Evolutionary conservation across 352 stramenopile genomes (phyloP), one percentile per base, ranked within the genome.

Genomic region (Globisporangium recalcitrans): DNA sequence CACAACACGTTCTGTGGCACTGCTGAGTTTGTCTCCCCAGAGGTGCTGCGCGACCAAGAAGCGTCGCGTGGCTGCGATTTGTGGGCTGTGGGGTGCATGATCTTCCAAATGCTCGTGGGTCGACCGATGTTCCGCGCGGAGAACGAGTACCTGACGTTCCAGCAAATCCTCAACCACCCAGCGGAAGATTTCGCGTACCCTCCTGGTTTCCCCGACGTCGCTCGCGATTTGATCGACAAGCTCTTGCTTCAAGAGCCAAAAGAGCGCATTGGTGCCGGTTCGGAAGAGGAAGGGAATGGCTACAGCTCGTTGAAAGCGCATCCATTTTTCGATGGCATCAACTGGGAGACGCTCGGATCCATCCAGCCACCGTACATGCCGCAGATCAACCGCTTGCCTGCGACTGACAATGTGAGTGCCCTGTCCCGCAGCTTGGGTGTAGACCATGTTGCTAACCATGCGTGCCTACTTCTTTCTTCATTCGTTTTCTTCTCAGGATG

Each of bases 61-160:
- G 87, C 87, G 6, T 93, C 84, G 13, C 75, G 81, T 4, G 85
- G 79, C 0, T 96, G 90, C 36, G 91, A 98, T 60, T 55, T 97
- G 52, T 98, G 91, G 91, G 91, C 91, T 0, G 64, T 97, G 47
- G 91, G 89, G 0, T 97, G 89, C 70, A 96, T 97, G 73, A 63
- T 97, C 10, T 98, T 88, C 65, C 90, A 98, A 69, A 83, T 97
- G 73, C 71, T 95, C 5, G 82, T 92, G 0, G 90, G 90, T 2
- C 63, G 74, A 42, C 82, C 87, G 22, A 88, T 93, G 47, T 97
- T 97, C 69, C 78, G 85, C 4, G 91, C 82, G 1, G 87, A 94
- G 59, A 96, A 93, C 55, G 91, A 97, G 52, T 97, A 96, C 47
- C 72, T 96, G 11, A 97, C 89, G 38, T 97, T 97, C 65, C 85